Evolutionary conservation across 2,329 filamentous ascomycete species (phyloP).

Genomic region (Sporothrix brunneoviolacea): DNA sequence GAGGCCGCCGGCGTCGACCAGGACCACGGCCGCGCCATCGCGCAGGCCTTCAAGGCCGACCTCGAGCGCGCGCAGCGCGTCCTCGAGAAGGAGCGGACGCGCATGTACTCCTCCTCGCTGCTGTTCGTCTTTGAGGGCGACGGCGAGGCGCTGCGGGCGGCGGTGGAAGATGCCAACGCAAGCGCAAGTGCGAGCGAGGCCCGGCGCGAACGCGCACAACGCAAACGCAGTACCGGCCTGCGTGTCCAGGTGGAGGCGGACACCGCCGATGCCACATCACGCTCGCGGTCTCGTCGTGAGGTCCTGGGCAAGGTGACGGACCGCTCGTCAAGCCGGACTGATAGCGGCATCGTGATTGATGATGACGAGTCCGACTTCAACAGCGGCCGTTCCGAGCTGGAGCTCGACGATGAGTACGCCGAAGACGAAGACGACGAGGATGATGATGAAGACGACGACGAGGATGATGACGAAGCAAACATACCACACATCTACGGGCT

Average conservation of each 20-base stretch:
- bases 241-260: constrained; percentile 2
- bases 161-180: constrained; percentile 47
- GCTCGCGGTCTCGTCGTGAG: constrained; percentile 12
- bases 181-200: constrained; percentile 36
- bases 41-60: constrained; percentile 46
- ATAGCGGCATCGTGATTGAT: constrained; percentile 50
- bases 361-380: constrained; percentile 36
- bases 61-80: constrained; percentile 47
- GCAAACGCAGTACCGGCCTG: not conserved
- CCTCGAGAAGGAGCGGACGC: constrained; percentile 49
- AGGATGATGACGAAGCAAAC: constrained; percentile 48
- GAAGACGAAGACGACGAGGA: constrained; percentile 30
- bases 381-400: constrained; percentile 42
- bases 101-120: constrained; percentile 58
- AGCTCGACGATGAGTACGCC: constrained; percentile 39
- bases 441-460: constrained; percentile 35
- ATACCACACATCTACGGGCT: constrained; percentile 66
- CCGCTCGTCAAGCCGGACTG: constrained; percentile 39
- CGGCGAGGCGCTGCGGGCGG: constrained; percentile 44
- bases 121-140: constrained; percentile 61
- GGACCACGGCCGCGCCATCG: constrained; percentile 50
- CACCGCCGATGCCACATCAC: constrained; percentile 1
- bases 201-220: no score
- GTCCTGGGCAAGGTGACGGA: constrained; percentile 19
- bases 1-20: constrained; percentile 50